Evolutionary conservation across 257 asterid genomes (phyloP).

Genomic region (Marsdenia floribunda): DNA sequence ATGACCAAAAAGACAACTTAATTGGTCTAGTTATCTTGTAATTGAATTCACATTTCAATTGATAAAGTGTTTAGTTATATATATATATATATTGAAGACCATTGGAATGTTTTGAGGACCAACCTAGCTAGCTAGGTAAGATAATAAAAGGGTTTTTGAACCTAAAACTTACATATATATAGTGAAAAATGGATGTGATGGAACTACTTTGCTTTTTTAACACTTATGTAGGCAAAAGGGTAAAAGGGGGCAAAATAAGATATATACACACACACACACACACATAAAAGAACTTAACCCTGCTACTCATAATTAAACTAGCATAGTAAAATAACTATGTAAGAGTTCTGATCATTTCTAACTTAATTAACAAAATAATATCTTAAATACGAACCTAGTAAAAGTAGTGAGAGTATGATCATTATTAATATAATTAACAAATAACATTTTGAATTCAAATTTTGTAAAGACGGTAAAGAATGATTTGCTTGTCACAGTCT

Average conservation of each 20-base stretch:
- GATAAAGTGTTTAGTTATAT: neutral
- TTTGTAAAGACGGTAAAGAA: neutral
- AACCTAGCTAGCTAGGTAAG: neutral
- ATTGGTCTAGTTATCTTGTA: constrained; percentile 7
- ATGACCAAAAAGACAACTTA: constrained; percentile 18
- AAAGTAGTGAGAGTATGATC: too few species aligned
- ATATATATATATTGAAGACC: neutral
- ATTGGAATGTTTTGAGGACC: neutral
- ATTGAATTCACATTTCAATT: constrained; percentile 21
- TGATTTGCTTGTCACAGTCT: neutral
- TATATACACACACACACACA: neutral
- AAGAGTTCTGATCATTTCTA: too few species aligned
- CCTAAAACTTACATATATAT: neutral
- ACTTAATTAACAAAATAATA: too few species aligned
- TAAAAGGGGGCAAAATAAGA: neutral
- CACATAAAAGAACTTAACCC: neutral
- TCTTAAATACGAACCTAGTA: too few species aligned
- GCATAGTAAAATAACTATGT: too few species aligned
- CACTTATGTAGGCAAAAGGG: neutral
- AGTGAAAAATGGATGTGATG: neutral
- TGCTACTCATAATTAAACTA: neutral
- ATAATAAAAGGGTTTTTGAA: constrained; percentile 2
- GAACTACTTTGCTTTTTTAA: constrained; percentile 1
- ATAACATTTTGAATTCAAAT: neutral
- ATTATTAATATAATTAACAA: neutral